Conservation (phyloP, 768 basidiomycete genomes). For the Guyanaporus albipodus region DNA sequence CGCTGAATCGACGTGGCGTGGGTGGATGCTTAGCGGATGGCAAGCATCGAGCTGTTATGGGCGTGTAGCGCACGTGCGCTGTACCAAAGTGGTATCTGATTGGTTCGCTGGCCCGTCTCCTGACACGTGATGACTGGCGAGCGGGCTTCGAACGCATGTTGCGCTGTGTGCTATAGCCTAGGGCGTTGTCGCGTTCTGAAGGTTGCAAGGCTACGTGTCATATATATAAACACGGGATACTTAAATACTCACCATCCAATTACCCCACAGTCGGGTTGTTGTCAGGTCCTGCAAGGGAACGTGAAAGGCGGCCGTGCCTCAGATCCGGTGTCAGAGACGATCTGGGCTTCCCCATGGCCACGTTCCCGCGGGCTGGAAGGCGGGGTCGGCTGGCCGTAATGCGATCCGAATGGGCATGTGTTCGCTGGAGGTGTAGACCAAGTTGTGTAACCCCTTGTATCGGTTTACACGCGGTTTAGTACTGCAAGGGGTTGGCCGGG, state of each 20-base stretch:
- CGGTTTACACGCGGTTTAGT: too few relatives aligned
- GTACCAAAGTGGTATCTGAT: constrained; percentile 43
- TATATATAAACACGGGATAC: too few relatives aligned
- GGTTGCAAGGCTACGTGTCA: too few relatives aligned
- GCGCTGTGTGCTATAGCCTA: neutral
- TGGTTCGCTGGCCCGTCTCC: constrained; percentile 39
- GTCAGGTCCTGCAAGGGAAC: neutral
- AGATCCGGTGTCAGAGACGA: constrained; percentile 13
- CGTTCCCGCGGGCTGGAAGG: neutral
- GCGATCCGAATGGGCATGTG: neutral
- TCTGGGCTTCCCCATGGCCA: constrained; percentile 8
- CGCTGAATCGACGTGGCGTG: too few relatives aligned
- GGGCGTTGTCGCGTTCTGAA: too few relatives aligned
- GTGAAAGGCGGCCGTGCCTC: constrained; percentile 15
- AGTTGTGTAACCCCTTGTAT: too few relatives aligned
- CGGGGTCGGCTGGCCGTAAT: constrained; percentile 9
- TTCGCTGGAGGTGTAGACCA: neutral
- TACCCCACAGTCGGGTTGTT: constrained; percentile 20
- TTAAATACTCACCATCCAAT: too few relatives aligned
- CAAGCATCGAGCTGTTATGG: constrained; percentile 2
- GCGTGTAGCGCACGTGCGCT: too few relatives aligned
- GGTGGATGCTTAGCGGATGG: constrained; percentile 47
- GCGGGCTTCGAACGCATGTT: neutral
- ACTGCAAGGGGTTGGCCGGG: too few relatives aligned
- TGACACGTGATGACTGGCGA: constrained; percentile 31